phyloP scores from a whole-genome alignment of 176 grass and related monocot genomes.

The Triticum aestivum region IWGSC_CS_RefSeq_v2.1 NC_057806.1:502983605-502984104 shows the following conservation, averaged over 20 bases:
- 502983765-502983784: conserved; percentile 46
- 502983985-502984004: neutral
- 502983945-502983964: neutral
- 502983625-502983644: conserved; percentile 69
- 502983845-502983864: conserved; percentile 75
- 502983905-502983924: neutral
- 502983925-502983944: neutral
- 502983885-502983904: conserved; percentile 76
- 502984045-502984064: neutral
- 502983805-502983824: conserved; percentile 65
- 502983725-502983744: neutral
- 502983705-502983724: neutral
- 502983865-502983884: conserved; percentile 70
- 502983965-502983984: too few species aligned
- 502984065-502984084: neutral
- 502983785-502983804: conserved; percentile 52
- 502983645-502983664: conserved; percentile 74
- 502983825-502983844: conserved; percentile 56
- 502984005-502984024: neutral
- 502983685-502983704: conserved; percentile 45
- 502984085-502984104: neutral
- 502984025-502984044: neutral
- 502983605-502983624: conserved; percentile 54
- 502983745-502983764: neutral
- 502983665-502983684: conserved; percentile 42